Evolutionary conservation across 257 asterid genomes (phyloP).

Genomic region (Lycium ferocissimum): DNA sequence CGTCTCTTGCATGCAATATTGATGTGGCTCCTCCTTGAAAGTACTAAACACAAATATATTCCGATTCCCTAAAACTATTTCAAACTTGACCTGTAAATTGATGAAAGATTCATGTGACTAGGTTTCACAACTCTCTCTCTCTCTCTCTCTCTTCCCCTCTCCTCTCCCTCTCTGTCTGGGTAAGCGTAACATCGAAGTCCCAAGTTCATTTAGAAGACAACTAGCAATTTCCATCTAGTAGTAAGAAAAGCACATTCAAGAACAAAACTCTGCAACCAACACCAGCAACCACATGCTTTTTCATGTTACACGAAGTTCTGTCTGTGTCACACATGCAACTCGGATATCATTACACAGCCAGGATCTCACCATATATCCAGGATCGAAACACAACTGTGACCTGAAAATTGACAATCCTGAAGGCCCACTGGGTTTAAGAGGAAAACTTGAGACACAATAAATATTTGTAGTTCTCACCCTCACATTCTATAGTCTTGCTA

Average conservation of each 20-base stretch:
- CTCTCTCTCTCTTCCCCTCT: no score
- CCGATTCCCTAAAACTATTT: not conserved
- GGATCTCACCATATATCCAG: not conserved
- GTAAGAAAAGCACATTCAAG: not conserved
- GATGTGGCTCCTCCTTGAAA: not conserved
- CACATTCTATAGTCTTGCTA: not conserved
- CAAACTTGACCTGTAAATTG: not conserved
- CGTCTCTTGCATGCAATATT: not conserved
- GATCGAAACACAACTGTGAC: slow-evolving; percentile 11
- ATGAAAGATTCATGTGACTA: not conserved
- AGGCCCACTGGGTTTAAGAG: not conserved
- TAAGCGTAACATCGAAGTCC: not conserved
- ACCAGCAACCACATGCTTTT: not conserved
- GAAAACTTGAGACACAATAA: not conserved
- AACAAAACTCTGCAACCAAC: not conserved
- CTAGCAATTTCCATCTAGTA: not conserved
- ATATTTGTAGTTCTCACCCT: not conserved
- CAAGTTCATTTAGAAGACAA: slow-evolving; percentile 10
- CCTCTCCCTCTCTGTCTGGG: not conserved
- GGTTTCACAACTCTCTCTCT: not conserved
- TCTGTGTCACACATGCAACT: not conserved
- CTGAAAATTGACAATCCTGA: not conserved
- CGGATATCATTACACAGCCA: not conserved
- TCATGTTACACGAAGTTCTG: not conserved
- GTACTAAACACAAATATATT: not conserved